Base-by-base conservation (phyloP, 2,329 filamentous ascomycete species). In the Calonectria multiphialidica region DNA sequence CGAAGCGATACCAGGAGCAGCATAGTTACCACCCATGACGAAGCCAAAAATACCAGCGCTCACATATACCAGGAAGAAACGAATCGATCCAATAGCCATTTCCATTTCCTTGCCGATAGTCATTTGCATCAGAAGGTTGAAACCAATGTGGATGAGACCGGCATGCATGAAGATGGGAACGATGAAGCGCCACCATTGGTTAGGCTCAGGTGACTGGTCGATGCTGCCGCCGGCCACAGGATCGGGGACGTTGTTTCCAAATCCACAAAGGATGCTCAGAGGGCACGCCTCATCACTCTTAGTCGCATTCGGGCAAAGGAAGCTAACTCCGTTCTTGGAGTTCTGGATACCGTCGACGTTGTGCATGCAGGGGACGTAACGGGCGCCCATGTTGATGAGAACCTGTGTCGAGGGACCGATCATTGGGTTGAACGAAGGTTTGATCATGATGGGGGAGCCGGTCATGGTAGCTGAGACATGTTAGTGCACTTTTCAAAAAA, bases 111-210 rank as follows among this genome's bases (percentile, higher is more conserved):
- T 92, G 35, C 94, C 97, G 68, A 98, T 90, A 0, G 95, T 97
- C 80, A 98, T 85, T 83, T 99, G 97, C 25, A 98, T 89, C 9
- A 98, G 89, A 84, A 99, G 89, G 84, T 99, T 99, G 89, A 98
- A 98, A 18, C 92, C 94, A 71, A 99, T 98, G 81, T 99, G 97
- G 74, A 99, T 93, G 68, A 99, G 85, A 16, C 97, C 97, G 1
- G 95, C 95, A 80, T 99, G 97, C 79, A 99, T 87, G 86, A 99
- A 99, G 73, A 99, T 98, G 45, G 97, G 96, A 2, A 93, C 87
- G 80, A 99, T 98, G 86, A 99, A 98, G 72, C 97, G 94, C 85
- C 91, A 99, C 97, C 97, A 99, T 83, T 99, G 97, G 81, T 98
- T 92, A 0, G 97, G 97, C 72, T 91, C 88, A 2, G 93, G 88